Evolutionary conservation across 1,284 basidiomycete species (phyloP).

Genomic region (Malassezia equina): DNA sequence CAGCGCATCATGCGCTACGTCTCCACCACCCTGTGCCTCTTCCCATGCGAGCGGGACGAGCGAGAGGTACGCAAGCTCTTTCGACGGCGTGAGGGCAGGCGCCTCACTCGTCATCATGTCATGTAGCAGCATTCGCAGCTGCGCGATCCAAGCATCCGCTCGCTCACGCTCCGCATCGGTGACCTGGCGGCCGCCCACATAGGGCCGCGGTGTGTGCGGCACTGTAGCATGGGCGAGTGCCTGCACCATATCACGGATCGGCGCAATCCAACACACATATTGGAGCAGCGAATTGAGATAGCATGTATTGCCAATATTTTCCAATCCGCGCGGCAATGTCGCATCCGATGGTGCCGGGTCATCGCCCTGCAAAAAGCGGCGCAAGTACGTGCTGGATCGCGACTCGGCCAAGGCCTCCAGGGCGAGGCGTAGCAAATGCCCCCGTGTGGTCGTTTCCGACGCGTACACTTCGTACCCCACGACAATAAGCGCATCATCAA

Average conservation of each 20-base stretch:
- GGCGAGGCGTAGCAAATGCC: constrained; percentile 45
- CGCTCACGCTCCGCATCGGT: constrained; percentile 67
- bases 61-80: constrained; percentile 83
- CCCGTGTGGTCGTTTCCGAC: constrained; percentile 53
- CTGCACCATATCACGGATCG: constrained; percentile 65
- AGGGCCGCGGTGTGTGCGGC: constrained; percentile 53
- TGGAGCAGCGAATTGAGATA: constrained; percentile 77
- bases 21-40: constrained; percentile 49
- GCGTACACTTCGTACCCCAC: constrained; percentile 65
- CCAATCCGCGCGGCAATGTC: constrained; percentile 71
- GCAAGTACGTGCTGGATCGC: constrained; percentile 62
- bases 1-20: constrained; percentile 15
- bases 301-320: constrained; percentile 86
- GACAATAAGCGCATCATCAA: constrained; percentile 66
- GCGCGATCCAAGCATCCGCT: constrained; percentile 52
- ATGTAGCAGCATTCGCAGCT: constrained; percentile 67
- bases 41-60: constrained; percentile 81
- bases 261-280: constrained; percentile 91
- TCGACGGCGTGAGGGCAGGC: constrained; percentile 65
- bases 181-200: constrained; percentile 74
- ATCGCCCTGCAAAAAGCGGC: constrained; percentile 57
- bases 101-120: constrained; percentile 62
- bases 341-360: constrained; percentile 8
- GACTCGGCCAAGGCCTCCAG: constrained; percentile 54
- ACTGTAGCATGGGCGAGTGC: constrained; percentile 49